phyloP scores from a whole-genome alignment of 1,284 basidiomycete species.

The Microbotryomycetes sp. region DNA sequence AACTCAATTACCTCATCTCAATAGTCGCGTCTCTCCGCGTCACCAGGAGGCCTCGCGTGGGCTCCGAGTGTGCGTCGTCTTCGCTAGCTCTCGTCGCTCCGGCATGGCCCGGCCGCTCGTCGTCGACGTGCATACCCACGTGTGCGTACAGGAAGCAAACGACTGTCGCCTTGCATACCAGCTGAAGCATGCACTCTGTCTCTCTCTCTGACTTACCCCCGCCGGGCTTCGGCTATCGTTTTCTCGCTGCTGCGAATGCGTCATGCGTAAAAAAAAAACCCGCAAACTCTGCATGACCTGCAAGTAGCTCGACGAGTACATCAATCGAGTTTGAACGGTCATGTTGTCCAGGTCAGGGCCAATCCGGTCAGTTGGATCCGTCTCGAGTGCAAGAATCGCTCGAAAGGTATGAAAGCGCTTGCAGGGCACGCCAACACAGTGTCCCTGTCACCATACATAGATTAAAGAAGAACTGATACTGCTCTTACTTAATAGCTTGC shows the following conservation, averaged over 20 bases:
- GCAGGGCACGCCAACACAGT: too few relatives aligned
- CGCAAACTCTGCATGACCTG: neutral
- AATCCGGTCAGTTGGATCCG: too few relatives aligned
- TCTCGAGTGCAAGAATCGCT: too few relatives aligned
- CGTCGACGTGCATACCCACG: slow-evolving; percentile 72
- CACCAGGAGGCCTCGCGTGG: too few relatives aligned
- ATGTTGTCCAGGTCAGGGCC: too few relatives aligned
- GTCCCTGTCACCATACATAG: too few relatives aligned
- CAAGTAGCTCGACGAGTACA: slow-evolving; percentile 33
- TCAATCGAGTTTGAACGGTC: too few relatives aligned
- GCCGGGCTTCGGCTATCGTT: slow-evolving; percentile 46
- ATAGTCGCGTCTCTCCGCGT: too few relatives aligned
- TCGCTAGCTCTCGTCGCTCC: neutral
- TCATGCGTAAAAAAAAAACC: slow-evolving; percentile 17
- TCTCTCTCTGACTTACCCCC: neutral
- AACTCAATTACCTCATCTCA: too few relatives aligned
- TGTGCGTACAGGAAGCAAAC: slow-evolving; percentile 57
- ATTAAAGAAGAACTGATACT: too few relatives aligned
- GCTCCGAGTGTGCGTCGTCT: neutral
- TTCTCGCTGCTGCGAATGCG: slow-evolving; percentile 54
- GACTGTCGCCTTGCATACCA: slow-evolving; percentile 11
- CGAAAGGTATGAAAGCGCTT: too few relatives aligned
- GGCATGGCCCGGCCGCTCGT: slow-evolving; percentile 42
- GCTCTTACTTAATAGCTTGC: neutral
- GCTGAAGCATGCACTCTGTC: slow-evolving; percentile 21